Conservation (phyloP, 768 basidiomycete genomes). For the Leccinum barrowsii region DNA sequence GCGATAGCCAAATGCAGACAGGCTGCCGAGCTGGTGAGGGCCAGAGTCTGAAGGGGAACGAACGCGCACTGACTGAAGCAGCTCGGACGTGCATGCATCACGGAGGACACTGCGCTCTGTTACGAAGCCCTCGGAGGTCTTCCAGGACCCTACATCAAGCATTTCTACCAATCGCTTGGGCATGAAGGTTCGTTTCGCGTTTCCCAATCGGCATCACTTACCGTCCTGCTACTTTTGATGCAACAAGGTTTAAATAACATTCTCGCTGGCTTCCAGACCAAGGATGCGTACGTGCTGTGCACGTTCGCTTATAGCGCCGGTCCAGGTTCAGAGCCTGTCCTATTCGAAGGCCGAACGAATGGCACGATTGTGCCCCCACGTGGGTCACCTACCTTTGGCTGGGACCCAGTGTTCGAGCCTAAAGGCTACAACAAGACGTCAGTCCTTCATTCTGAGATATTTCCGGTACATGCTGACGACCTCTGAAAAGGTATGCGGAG, state of each 20-base stretch:
- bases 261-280: conserved; percentile 71
- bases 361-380: conserved; percentile 87
- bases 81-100: conserved; percentile 59
- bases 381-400: conserved; percentile 79
- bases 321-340: conserved; percentile 71
- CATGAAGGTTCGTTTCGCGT: conserved; percentile 60
- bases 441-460: conserved; percentile 17
- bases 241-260: conserved; percentile 72
- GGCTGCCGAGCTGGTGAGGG: conserved; percentile 74
- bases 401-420: conserved; percentile 87
- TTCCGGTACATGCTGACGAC: not conserved
- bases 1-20: conserved; percentile 81
- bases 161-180: conserved; percentile 80
- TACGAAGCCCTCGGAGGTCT: conserved; percentile 90
- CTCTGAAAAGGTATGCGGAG: conserved; percentile 53
- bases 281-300: conserved; percentile 84
- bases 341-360: conserved; percentile 85
- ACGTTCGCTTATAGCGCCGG: conserved; percentile 94
- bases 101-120: conserved; percentile 93
- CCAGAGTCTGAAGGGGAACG: not conserved
- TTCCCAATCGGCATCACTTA: not conserved
- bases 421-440: conserved; percentile 75
- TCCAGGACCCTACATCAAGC: conserved; percentile 96
- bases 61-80: conserved; percentile 14
- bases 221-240: not conserved